Evolutionary conservation across 306 rosid species (phyloP).

Genomic region (Vigna hirtella): DNA sequence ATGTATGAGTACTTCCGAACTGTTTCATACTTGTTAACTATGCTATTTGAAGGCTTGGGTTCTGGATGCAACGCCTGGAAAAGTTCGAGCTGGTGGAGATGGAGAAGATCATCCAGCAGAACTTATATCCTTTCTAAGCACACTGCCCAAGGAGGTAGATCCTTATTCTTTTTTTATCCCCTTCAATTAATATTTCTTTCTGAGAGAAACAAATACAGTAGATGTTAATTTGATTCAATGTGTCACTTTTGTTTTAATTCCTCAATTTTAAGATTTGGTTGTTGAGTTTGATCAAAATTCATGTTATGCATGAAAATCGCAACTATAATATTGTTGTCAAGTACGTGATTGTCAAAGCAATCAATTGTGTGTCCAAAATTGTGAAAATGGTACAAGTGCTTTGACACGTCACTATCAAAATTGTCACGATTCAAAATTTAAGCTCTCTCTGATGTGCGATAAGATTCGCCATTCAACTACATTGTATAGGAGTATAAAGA

Average conservation of each 20-base stretch:
- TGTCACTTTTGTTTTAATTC: no score
- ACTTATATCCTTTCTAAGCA: conserved; percentile 76
- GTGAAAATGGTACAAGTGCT: not conserved
- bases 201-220: conserved; percentile 20
- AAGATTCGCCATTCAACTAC: no score
- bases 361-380: no score
- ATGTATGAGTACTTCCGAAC: conserved; percentile 6
- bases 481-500: not conserved
- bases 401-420: not conserved
- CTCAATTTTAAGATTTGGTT: conserved; percentile 7
- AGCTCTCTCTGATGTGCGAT: no score
- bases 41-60: conserved; percentile 77
- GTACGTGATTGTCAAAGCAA: no score
- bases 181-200: not conserved
- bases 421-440: no score
- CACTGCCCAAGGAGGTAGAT: conserved; percentile 79
- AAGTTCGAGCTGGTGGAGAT: conserved; percentile 84
- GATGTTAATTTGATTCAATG: conserved; percentile 34
- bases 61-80: conserved; percentile 96
- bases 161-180: conserved; percentile 23
- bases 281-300: conserved; percentile 25
- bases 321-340: no score
- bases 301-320: not conserved
- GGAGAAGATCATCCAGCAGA: conserved; percentile 98
- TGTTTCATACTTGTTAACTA: conserved; percentile 34